Evolutionary conservation across 129 eudicot genomes (phyloP), one percentile per base, ranked within the genome.

Genomic region (Arctium minus): DNA sequence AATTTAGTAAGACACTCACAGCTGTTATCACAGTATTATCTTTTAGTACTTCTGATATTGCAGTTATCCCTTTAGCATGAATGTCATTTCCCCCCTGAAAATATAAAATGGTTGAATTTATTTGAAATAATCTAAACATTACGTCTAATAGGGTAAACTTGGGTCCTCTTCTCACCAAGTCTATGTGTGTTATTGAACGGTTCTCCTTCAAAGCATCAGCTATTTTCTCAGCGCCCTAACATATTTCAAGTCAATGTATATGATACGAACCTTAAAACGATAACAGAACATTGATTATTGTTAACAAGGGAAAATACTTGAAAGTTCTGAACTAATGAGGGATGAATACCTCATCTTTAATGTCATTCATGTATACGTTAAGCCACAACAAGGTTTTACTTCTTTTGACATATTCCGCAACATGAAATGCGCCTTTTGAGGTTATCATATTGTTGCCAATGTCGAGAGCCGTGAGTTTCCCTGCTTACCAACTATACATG

Each of bases 201-300:
- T 96, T 96, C 81, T 96, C 87, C 85, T 90, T 93, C 82, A 96
- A 84, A 81, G 99, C 99, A 81, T 90, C 94, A 1, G 97, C 99
- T 79, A 96, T 89, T 77, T 83, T 90, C 79, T 86, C 93, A 50
- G 99, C 97, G 65, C 99, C 97, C 99, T 96, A 79, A 65, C 39
- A 72, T 48, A 91, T 81, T 81, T 67, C 39, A 71, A 70, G 73
- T 70, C 18, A 79, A 85, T 40, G 65, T 29, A 37, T 75, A 80
- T 42, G 27, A 68, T 64, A 53, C 46, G 74, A 85, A 22, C 80
- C 31, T 30, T 70, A 9, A 30, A 79, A 38, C 22, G 7, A 9
- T 79, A 39, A 17, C 42, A 79, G 35, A 40, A 68, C 56, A 81
- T 60, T 53, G 46, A 35, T n/a, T 31, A 72, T 48, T 53, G 53